Evolutionary conservation across 2,329 filamentous ascomycete genomes (phyloP).

Genomic region (Epichloe festucae): DNA sequence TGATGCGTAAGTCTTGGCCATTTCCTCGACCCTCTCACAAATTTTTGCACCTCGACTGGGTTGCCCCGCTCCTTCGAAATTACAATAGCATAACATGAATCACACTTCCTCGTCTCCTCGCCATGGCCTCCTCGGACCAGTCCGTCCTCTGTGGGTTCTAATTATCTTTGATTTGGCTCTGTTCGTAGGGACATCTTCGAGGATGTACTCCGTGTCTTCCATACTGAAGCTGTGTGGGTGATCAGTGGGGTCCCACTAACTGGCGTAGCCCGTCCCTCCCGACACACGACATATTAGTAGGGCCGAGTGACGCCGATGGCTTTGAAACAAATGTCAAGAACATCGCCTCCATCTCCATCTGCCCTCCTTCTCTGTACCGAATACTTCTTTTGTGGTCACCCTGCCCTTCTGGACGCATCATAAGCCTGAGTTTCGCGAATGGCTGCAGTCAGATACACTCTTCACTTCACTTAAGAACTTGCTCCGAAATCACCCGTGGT

Average conservation of each 20-base stretch:
- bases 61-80: background rate
- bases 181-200: background rate
- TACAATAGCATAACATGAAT: background rate
- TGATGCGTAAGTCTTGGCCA: constrained; percentile 38
- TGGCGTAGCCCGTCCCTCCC: constrained; percentile 15
- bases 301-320: constrained; percentile 24
- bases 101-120: background rate
- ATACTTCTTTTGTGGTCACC: background rate
- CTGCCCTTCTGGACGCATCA: background rate
- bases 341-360: background rate
- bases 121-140: background rate
- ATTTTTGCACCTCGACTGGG: background rate
- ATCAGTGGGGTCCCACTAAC: constrained; percentile 20
- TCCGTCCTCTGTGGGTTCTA: background rate
- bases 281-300: constrained; percentile 19
- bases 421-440: background rate
- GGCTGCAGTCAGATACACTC: constrained; percentile 1
- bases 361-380: background rate
- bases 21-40: background rate
- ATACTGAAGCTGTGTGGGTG: constrained; percentile 10
- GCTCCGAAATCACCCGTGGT: background rate
- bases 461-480: background rate
- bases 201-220: background rate
- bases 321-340: constrained; percentile 16
- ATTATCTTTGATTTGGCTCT: background rate